Conservation (phyloP, 2,329 filamentous ascomycete species). For the Arthrinium phaeospermum region DNA sequence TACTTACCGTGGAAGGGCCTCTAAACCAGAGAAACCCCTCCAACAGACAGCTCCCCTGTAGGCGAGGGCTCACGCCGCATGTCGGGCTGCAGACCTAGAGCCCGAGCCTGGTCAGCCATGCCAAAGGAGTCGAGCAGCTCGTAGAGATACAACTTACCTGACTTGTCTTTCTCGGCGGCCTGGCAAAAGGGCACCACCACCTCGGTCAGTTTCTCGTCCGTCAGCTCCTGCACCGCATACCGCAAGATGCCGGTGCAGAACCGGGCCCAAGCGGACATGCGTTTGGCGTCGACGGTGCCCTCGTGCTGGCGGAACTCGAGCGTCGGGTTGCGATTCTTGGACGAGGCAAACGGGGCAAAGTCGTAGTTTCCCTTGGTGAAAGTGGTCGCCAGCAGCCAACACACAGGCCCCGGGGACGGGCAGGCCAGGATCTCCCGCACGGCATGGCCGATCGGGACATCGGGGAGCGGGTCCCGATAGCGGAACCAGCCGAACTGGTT, state of each 20-base stretch:
- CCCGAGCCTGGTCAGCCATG: background rate
- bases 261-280: background rate
- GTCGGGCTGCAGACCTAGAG: background rate
- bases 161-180: background rate
- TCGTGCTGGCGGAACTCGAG: conserved; percentile 2
- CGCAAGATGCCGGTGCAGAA: background rate
- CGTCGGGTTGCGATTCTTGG: background rate
- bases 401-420: background rate
- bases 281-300: background rate
- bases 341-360: background rate
- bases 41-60: background rate
- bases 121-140: background rate
- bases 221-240: background rate
- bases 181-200: background rate
- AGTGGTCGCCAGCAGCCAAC: background rate
- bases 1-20: no score
- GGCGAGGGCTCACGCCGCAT: no score
- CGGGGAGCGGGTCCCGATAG: background rate
- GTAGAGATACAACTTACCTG: background rate
- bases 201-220: background rate
- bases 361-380: background rate
- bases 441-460: background rate
- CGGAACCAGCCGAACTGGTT: background rate
- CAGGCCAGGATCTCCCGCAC: background rate
- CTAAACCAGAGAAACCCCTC: no score